Base-by-base conservation (phyloP, 2,329 filamentous ascomycete genomes). In the Verticillium alfalfae region DNA sequence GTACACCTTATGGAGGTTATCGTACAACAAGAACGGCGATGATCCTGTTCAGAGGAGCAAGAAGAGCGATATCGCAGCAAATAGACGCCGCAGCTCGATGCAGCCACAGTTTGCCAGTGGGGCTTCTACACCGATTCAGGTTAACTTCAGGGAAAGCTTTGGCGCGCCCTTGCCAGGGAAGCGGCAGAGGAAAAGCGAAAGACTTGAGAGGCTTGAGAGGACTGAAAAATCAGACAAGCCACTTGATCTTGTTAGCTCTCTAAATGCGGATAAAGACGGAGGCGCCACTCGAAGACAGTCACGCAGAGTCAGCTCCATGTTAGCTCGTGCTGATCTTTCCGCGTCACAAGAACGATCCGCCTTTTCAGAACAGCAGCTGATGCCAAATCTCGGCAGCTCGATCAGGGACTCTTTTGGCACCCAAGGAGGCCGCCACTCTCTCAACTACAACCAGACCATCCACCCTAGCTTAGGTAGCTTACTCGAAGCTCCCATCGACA, bases 241-340 rank as follows among this genome's bases (percentile, higher is more conserved):
- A 0, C 71, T 86, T 52, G 88, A 91, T 65, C 79, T 92, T 54
- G 89, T 88, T 3, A 83, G 89, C 2, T 86, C 89, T 1, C 76
- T 94, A n/a, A 90, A 91, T 61, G 84, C 90, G 52, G 89, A 92
- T 61, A 83, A 82, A 59, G 79, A 83, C 61, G 80, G 77, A 12
- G 79, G 81, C 16, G 79, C 80, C 13, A 82, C 81, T 0, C 78
- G 86, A 59, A 80, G 86, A 63, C 86, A 85, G 64, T 89, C 86
- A 18, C 87, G 95, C 54, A 86, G 95, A 58, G 90, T 98, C 34
- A 99, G 95, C 77, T 98, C 94, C 16, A 84, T 97, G 76, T 81
- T 97, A 60, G 93, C 93, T 16, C 84, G 94, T 69, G 90, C 91
- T 37, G 94, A 97, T 71, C 79, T 97, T 22, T 94, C 92, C 0